Evolutionary conservation across 1,139 yeast genomes (phyloP).

Genomic region (Lodderomyces parapsilosis): DNA sequence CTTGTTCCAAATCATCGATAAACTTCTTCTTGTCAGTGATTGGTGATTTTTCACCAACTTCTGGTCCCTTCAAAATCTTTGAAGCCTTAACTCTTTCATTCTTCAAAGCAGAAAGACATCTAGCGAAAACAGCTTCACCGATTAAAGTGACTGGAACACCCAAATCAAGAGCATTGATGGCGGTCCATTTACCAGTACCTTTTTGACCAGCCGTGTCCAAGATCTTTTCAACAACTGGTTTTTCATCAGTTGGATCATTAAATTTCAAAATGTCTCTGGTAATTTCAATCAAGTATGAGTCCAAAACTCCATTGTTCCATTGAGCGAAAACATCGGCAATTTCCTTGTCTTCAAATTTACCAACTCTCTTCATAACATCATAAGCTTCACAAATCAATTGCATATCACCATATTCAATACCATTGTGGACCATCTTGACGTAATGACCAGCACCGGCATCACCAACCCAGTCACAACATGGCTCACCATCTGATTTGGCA

Average conservation of each 20-base stretch:
- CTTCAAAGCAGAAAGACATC: constrained; percentile 93
- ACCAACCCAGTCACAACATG: constrained; percentile 99
- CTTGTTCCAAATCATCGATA: constrained; percentile 94
- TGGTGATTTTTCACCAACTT: constrained; percentile 49
- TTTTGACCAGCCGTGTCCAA: constrained; percentile 98
- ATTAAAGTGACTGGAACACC: constrained; percentile 98
- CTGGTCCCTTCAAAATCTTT: constrained; percentile 74
- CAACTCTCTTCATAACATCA: constrained; percentile 92
- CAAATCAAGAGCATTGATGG: constrained; percentile 93
- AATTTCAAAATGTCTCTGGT: constrained; percentile 91
- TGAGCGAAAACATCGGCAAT: constrained; percentile 87
- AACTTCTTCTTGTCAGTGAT: constrained; percentile 60
- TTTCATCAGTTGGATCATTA: constrained; percentile 83
- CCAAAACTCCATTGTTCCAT: constrained; percentile 98
- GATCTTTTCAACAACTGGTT: constrained; percentile 93
- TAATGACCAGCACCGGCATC: constrained; percentile 99
- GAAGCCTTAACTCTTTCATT: constrained; percentile 88
- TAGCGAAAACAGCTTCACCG: constrained; percentile 97
- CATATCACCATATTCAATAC: constrained; percentile 99
- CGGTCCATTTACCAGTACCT: constrained; percentile 99
- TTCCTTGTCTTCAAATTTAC: constrained; percentile 87
- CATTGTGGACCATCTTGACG: constrained; percentile 99
- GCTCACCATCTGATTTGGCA: constrained; percentile 97
- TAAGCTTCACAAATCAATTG: constrained; percentile 98
- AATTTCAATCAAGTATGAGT: constrained; percentile 95